Conservation (phyloP, 2,329 filamentous ascomycete species). For the Phaeosphaeria sp. region DNA sequence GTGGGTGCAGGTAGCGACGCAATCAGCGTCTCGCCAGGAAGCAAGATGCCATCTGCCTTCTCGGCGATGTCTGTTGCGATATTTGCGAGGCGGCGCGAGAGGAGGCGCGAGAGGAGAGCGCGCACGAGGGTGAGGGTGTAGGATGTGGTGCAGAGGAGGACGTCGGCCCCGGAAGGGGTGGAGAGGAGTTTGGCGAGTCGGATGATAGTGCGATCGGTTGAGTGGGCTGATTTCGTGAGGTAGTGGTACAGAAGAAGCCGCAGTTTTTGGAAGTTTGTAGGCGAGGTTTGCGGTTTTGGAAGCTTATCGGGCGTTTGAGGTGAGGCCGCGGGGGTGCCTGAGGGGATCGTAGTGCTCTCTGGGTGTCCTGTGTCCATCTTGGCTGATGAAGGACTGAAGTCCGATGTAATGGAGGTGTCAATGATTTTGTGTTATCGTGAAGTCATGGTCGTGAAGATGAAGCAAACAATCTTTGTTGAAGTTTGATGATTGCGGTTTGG, state of each 20-base stretch:
- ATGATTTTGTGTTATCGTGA: not conserved
- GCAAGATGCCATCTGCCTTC: conserved; percentile 48
- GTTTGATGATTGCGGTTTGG: too few relatives aligned
- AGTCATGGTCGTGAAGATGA: not conserved
- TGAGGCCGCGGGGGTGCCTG: conserved; percentile 14
- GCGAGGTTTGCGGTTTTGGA: conserved; percentile 12
- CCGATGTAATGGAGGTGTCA: not conserved
- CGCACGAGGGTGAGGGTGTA: conserved; percentile 54
- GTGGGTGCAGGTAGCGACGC: conserved; percentile 45
- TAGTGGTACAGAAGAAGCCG: conserved; percentile 24
- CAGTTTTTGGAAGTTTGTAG: conserved; percentile 17
- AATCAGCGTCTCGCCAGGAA: conserved; percentile 52
- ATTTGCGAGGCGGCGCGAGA: conserved; percentile 42
- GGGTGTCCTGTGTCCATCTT: conserved; percentile 27
- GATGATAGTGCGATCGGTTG: conserved; percentile 40
- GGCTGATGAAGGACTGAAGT: not conserved
- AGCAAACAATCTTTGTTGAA: not conserved
- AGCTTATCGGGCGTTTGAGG: conserved; percentile 12
- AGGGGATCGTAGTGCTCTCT: conserved; percentile 30
- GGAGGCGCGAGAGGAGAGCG: conserved; percentile 48
- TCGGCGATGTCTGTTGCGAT: conserved; percentile 46
- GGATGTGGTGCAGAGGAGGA: conserved; percentile 51
- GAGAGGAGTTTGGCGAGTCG: conserved; percentile 49
- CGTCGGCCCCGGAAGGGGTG: conserved; percentile 50
- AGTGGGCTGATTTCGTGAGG: conserved; percentile 24